Conservation (phyloP, 208 protist genomes). For the Trichomonas tenax region DNA sequence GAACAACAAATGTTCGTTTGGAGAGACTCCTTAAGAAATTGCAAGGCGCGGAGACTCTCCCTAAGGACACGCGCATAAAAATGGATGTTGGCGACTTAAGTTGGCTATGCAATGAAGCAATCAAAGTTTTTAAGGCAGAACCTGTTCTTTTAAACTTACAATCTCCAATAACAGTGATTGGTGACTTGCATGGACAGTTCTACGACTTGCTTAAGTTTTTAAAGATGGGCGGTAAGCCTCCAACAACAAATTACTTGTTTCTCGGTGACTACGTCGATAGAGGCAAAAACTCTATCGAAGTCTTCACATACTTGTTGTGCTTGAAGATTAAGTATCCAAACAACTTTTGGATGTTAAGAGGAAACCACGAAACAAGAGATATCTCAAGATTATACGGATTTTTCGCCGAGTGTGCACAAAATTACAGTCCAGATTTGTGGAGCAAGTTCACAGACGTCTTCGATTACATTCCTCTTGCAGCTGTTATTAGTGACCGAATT, state of each 20-base stretch:
- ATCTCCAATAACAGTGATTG: conserved; percentile 32
- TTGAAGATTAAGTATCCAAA: conserved; percentile 64
- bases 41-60: neutral
- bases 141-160: conserved; percentile 29
- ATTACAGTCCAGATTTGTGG: conserved; percentile 91
- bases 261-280: conserved; percentile 97
- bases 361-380: conserved; percentile 92
- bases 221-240: conserved; percentile 29
- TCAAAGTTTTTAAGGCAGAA: conserved; percentile 44
- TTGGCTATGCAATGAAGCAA: conserved; percentile 28
- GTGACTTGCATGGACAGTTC: conserved; percentile 41
- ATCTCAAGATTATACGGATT: conserved; percentile 97
- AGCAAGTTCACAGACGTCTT: conserved; percentile 96
- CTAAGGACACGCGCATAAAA: neutral
- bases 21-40: neutral
- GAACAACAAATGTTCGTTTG: neutral
- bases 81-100: conserved; percentile 16
- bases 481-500: conserved; percentile 96
- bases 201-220: conserved; percentile 38
- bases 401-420: conserved; percentile 90
- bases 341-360: conserved; percentile 63
- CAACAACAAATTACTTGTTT: conserved; percentile 75
- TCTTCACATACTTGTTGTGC: conserved; percentile 75
- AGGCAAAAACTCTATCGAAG: conserved; percentile 92
- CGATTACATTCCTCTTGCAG: conserved; percentile 92